Evolutionary conservation across 306 rosid species (phyloP).

Genomic region (Cicer pinnatifidum): DNA sequence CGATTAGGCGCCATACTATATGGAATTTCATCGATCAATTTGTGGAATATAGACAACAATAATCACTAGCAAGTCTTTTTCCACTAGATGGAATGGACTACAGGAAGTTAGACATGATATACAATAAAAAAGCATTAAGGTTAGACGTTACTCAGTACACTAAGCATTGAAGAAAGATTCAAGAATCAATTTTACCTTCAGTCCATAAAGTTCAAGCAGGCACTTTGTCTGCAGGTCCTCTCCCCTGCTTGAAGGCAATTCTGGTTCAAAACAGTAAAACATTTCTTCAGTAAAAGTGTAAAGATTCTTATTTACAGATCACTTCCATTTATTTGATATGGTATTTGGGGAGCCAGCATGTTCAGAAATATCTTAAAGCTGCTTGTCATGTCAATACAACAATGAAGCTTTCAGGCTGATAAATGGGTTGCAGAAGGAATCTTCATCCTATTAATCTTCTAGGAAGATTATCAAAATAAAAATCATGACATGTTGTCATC

Average conservation of each 20-base stretch:
- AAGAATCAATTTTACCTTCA: slow-evolving; percentile 76
- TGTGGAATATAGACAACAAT: slow-evolving; percentile 2
- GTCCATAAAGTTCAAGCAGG: slow-evolving; percentile 89
- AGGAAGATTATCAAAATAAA: slow-evolving; percentile 1
- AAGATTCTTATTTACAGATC: slow-evolving; percentile 11
- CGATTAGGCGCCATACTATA: slow-evolving; percentile 9
- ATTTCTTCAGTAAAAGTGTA: slow-evolving; percentile 32
- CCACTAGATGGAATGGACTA: slow-evolving; percentile 5
- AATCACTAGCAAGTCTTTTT: slow-evolving; percentile 1
- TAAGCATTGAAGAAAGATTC: slow-evolving; percentile 40
- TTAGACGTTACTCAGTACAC: slow-evolving; percentile 33
- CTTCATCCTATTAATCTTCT: not conserved
- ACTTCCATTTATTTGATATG: slow-evolving; percentile 26
- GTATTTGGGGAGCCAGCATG: slow-evolving; percentile 6
- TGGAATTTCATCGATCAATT: slow-evolving; percentile 26
- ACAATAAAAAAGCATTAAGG: slow-evolving; percentile 26
- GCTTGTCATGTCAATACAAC: slow-evolving; percentile 32
- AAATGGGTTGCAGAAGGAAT: slow-evolving; percentile 30
- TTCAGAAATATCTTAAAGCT: slow-evolving; percentile 29
- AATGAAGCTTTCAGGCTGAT: slow-evolving; percentile 30
- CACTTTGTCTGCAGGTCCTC: slow-evolving; percentile 95
- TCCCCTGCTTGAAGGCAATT: slow-evolving; percentile 91
- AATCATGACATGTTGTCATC: not conserved
- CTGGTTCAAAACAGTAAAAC: slow-evolving; percentile 59
- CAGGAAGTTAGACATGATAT: slow-evolving; percentile 31